Conservation (phyloP, 352 stramenopile genomes). For the Elongisporangium prolatum region DNA sequence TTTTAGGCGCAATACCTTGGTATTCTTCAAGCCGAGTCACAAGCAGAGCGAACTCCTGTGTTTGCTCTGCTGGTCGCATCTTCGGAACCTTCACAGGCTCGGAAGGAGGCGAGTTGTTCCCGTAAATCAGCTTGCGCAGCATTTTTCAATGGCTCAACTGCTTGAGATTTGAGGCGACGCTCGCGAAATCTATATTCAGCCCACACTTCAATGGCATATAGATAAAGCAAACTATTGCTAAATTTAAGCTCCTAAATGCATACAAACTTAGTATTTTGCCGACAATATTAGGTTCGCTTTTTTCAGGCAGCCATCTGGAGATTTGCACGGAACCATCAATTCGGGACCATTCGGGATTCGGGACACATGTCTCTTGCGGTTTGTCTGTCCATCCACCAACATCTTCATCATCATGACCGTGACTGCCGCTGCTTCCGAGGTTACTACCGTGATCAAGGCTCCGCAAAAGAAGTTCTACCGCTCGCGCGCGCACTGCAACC, state of each 20-base stretch:
- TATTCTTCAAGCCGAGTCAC: constrained; percentile 29
- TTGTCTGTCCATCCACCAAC: neutral
- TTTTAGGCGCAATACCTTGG: constrained; percentile 19
- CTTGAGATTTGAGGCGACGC: no score
- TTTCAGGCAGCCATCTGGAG: neutral
- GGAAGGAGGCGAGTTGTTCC: constrained; percentile 7
- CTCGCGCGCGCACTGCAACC: constrained; percentile 95
- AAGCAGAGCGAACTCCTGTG: constrained; percentile 20
- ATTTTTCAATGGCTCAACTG: no score
- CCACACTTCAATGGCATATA: neutral
- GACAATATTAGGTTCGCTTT: neutral
- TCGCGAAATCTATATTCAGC: no score
- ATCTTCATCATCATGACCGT: neutral
- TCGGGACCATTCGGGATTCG: neutral
- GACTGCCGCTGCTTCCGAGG: constrained; percentile 2
- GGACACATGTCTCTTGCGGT: neutral
- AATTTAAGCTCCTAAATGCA: neutral
- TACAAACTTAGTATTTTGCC: neutral
- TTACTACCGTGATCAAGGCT: constrained; percentile 65
- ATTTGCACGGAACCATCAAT: neutral
- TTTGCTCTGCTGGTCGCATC: neutral
- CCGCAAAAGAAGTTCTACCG: constrained; percentile 94
- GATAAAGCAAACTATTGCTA: neutral
- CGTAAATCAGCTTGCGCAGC: constrained; percentile 55
- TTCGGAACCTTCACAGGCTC: constrained; percentile 2